These are phyloP conservation scores for Akebia trifoliata DNA, from an alignment of 164 flowering plant genomes.

Conservation along the genomic window DNA sequence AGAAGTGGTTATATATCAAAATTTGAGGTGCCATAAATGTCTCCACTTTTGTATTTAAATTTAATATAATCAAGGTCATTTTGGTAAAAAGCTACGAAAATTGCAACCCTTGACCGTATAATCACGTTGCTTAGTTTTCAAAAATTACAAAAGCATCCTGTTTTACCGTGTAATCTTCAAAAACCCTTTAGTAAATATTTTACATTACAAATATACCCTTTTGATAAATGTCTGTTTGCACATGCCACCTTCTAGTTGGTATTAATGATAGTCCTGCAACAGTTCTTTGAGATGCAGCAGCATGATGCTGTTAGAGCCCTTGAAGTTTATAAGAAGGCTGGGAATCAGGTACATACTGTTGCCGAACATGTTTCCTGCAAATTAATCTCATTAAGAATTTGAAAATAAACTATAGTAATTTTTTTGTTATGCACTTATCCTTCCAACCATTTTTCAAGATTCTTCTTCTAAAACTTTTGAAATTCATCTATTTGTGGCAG, in stretches of 20 bases:
- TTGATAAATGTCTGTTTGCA: background rate
- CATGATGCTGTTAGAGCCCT: constrained; percentile 49
- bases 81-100: too few relatives aligned
- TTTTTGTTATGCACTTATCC: background rate
- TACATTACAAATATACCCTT: too few relatives aligned
- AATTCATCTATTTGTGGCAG: background rate
- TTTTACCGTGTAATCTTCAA: background rate
- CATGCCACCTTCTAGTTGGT: background rate
- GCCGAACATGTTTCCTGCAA: background rate
- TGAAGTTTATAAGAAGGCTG: constrained; percentile 42
- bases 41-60: too few relatives aligned
- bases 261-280: constrained; percentile 9
- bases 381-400: background rate
- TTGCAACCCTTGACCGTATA: constrained; percentile 37
- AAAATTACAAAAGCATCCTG: constrained; percentile 49
- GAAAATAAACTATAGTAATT: background rate
- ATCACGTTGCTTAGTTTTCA: constrained; percentile 43
- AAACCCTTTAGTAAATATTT: too few relatives aligned
- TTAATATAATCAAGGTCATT: too few relatives aligned
- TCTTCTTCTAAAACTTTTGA: background rate
- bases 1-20: too few relatives aligned
- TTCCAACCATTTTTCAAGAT: background rate
- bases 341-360: constrained; percentile 31
- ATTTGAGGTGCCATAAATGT: too few relatives aligned
- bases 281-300: too few relatives aligned